Conservation (phyloP, 495 filamentous ascomycete genomes). For the Talaromyces proteolyticus region DNA sequence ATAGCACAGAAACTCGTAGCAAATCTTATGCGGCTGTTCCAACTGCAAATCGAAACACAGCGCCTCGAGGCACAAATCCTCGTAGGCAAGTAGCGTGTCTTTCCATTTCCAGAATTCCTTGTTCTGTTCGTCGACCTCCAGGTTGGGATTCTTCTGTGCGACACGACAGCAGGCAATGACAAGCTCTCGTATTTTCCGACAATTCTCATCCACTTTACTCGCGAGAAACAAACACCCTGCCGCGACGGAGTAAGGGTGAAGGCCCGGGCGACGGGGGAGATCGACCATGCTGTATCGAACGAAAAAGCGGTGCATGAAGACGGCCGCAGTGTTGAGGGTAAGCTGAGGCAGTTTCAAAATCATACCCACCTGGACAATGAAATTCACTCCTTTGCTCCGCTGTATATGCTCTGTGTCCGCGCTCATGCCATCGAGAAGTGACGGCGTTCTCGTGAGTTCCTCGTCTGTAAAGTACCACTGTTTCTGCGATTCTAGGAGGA, state of each 20-base stretch:
- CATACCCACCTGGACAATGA: slow-evolving; percentile 91
- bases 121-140: slow-evolving; percentile 86
- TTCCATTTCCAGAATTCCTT: slow-evolving; percentile 98
- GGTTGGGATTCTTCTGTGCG: slow-evolving; percentile 84
- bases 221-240: slow-evolving; percentile 89
- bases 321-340: slow-evolving; percentile 83
- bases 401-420: slow-evolving; percentile 68
- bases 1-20: slow-evolving; percentile 70
- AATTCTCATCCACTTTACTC: slow-evolving; percentile 94
- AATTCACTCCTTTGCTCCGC: slow-evolving; percentile 88
- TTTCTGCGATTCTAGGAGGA: slow-evolving; percentile 47
- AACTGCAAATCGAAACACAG: slow-evolving; percentile 92
- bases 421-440: slow-evolving; percentile 73
- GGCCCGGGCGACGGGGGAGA: slow-evolving; percentile 50
- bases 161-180: slow-evolving; percentile 90
- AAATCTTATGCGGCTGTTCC: slow-evolving; percentile 73
- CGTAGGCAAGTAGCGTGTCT: slow-evolving; percentile 83
- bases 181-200: slow-evolving; percentile 86
- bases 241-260: slow-evolving; percentile 86
- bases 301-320: slow-evolving; percentile 92
- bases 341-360: slow-evolving; percentile 88
- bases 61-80: slow-evolving; percentile 85
- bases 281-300: slow-evolving; percentile 79
- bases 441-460: slow-evolving; percentile 77
- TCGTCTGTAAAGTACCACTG: slow-evolving; percentile 91